Conservation (phyloP, 2,329 filamentous ascomycete species). For the Leptodontidium sp. region DNA sequence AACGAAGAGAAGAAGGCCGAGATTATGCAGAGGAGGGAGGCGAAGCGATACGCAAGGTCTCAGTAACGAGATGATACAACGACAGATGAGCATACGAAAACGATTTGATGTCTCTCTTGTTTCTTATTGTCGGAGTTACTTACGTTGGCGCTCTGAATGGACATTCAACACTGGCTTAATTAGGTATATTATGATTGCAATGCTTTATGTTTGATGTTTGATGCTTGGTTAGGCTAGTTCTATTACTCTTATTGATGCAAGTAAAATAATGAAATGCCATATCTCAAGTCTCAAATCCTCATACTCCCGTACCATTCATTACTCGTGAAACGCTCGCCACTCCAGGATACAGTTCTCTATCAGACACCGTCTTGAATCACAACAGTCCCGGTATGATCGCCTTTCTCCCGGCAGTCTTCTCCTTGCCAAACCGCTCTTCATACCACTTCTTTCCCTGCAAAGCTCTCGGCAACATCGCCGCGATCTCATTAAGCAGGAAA, state of each 20-base stretch:
- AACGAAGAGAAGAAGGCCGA: slow-evolving; percentile 51
- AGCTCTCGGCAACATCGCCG: slow-evolving; percentile 90
- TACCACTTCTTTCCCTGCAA: slow-evolving; percentile 88
- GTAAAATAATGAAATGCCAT: slow-evolving; percentile 13
- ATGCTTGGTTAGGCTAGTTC: neutral
- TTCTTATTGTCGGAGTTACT: neutral
- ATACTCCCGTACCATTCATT: neutral
- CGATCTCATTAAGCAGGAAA: slow-evolving; percentile 86
- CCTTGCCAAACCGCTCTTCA: slow-evolving; percentile 82
- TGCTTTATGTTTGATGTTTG: neutral
- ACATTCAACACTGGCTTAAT: neutral
- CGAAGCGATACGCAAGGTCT: slow-evolving; percentile 17
- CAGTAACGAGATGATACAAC: slow-evolving; percentile 12
- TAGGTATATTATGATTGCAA: slow-evolving; percentile 1
- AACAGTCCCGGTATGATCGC: slow-evolving; percentile 69
- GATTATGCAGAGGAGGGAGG: slow-evolving; percentile 43
- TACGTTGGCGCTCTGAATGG: neutral
- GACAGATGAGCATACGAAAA: slow-evolving; percentile 11
- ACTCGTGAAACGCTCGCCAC: neutral
- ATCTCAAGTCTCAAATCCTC: neutral
- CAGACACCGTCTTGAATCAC: slow-evolving; percentile 27
- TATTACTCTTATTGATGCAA: neutral
- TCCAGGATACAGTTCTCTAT: neutral
- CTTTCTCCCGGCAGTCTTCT: slow-evolving; percentile 78
- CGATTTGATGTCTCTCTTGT: slow-evolving; percentile 3